These are phyloP conservation scores for Extremus antarcticus DNA, from an alignment of 495 filamentous ascomycete genomes.

Conservation along the genomic window DNA sequence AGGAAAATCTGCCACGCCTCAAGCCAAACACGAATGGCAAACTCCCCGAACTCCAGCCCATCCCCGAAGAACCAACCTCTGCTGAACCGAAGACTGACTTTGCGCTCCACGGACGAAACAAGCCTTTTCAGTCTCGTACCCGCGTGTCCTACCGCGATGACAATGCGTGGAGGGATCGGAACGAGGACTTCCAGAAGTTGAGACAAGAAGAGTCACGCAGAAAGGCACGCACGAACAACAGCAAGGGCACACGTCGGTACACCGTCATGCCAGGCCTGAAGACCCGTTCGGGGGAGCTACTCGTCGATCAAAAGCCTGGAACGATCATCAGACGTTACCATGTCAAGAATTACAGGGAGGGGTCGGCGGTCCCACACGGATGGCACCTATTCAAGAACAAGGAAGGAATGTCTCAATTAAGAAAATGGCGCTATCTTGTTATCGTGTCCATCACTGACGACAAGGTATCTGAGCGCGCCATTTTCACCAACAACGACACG, in stretches of 20 bases:
- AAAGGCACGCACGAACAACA: background rate
- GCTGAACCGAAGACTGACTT: too few relatives aligned
- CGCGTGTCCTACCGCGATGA: too few relatives aligned
- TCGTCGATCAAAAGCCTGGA: background rate
- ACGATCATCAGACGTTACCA: background rate
- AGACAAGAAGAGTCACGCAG: background rate
- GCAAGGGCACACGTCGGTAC: too few relatives aligned
- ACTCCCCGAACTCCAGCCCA: too few relatives aligned
- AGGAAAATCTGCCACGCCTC: too few relatives aligned
- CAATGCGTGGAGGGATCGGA: too few relatives aligned
- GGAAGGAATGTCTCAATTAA: background rate
- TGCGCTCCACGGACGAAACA: too few relatives aligned
- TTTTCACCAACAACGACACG: slow-evolving; percentile 10
- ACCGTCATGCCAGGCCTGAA: background rate
- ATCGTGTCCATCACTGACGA: background rate
- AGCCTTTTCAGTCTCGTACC: too few relatives aligned
- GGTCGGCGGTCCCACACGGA: background rate
- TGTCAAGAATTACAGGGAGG: background rate
- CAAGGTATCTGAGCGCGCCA: background rate
- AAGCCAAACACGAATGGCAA: too few relatives aligned
- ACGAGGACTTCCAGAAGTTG: background rate
- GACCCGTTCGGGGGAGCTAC: background rate
- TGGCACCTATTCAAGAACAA: background rate
- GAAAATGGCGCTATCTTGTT: slow-evolving; percentile 5
- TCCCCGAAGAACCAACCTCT: too few relatives aligned